These are phyloP conservation scores for Pleurostoma richardsiae DNA, from an alignment of 2,329 filamentous ascomycete genomes.

Conservation along the genomic window DNA sequence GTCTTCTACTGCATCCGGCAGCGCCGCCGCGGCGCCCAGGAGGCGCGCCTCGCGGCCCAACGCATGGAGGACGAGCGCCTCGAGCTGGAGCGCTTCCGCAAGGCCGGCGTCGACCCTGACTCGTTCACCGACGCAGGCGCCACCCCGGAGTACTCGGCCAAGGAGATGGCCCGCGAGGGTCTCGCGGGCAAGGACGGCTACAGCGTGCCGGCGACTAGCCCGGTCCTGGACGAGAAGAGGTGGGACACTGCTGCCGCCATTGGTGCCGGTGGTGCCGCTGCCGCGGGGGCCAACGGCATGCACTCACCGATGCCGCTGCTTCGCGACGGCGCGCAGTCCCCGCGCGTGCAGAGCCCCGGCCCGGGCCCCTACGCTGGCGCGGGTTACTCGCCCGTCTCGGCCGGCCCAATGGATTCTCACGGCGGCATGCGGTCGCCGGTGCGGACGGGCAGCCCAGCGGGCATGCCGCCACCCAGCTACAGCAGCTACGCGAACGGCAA, in stretches of 20 bases:
- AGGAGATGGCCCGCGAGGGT: constrained; percentile 23
- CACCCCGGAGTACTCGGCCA: constrained; percentile 26
- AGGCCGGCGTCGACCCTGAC: constrained; percentile 43
- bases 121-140: constrained; percentile 27
- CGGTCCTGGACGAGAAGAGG: constrained; percentile 19
- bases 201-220: constrained; percentile 19
- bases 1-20: constrained; percentile 52
- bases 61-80: constrained; percentile 40
- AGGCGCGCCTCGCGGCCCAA: constrained; percentile 41
- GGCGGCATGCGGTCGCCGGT: constrained; percentile 5
- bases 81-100: constrained; percentile 45
- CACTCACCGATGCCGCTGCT: constrained; percentile 21
- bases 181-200: constrained; percentile 21
- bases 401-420: constrained; percentile 5
- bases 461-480: constrained; percentile 12
- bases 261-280: constrained; percentile 9
- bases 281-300: constrained; percentile 12
- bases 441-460: constrained; percentile 1
- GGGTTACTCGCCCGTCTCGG: constrained; percentile 4
- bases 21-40: constrained; percentile 43
- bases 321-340: constrained; percentile 14
- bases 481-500: constrained; percentile 12
- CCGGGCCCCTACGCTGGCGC: neutral
- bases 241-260: constrained; percentile 15
- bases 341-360: constrained; percentile 12